These are phyloP conservation scores for Solanum chacoense DNA, from an alignment of 305 asterid genomes.

Conservation along the genomic window DNA sequence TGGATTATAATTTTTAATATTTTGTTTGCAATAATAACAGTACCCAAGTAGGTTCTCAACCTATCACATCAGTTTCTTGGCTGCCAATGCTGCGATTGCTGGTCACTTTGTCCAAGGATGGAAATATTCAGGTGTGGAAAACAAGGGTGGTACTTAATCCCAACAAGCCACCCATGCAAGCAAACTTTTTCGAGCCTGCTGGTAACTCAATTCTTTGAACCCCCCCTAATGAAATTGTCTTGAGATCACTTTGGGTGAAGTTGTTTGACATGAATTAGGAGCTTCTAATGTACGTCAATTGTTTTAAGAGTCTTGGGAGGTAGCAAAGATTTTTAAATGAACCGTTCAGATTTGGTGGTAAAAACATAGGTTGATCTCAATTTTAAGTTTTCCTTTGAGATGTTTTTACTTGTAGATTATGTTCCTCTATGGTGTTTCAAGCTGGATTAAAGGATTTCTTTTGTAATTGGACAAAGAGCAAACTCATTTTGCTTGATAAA, in stretches of 20 bases:
- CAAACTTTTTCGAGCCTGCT: constrained; percentile 95
- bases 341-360: background rate
- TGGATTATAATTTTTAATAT: constrained; percentile 15
- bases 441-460: background rate
- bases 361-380: background rate
- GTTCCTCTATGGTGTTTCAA: background rate
- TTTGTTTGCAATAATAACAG: constrained; percentile 44
- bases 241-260: background rate
- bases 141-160: constrained; percentile 82
- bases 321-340: background rate
- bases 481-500: background rate
- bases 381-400: background rate
- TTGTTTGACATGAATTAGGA: background rate
- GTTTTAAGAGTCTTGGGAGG: background rate
- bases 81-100: constrained; percentile 78
- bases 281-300: background rate
- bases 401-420: background rate
- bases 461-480: background rate
- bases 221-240: background rate
- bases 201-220: constrained; percentile 42
- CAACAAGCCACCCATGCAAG: constrained; percentile 87
- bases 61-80: constrained; percentile 93
- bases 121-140: constrained; percentile 95
- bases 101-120: constrained; percentile 93
- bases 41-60: constrained; percentile 99